phyloP scores from a whole-genome alignment of 2,329 filamentous ascomycete species.

The Fusarium oxysporum region DNA sequence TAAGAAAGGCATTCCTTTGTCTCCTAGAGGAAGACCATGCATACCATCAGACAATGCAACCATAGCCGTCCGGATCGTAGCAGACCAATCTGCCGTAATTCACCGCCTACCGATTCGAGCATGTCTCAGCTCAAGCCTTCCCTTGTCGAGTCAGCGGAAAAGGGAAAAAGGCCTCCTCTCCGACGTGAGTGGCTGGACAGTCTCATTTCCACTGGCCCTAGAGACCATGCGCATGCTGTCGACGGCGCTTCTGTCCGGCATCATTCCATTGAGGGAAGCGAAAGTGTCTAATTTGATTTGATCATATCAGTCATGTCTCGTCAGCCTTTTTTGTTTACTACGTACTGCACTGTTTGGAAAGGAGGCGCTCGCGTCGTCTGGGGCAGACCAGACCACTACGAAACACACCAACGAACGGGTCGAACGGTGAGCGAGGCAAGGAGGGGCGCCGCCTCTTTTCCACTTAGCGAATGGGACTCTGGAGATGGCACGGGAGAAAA shows the following conservation, averaged over 20 bases:
- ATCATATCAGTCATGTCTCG: conserved; percentile 1
- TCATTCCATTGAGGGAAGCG: conserved; percentile 26
- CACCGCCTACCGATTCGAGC: conserved; percentile 8
- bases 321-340: conserved; percentile 16
- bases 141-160: conserved; percentile 22
- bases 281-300: conserved; percentile 36
- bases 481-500: not conserved
- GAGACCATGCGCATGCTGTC: conserved; percentile 15
- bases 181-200: conserved; percentile 23
- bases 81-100: not conserved
- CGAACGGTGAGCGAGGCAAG: conserved; percentile 20
- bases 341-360: conserved; percentile 25
- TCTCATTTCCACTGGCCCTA: conserved; percentile 35
- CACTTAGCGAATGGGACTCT: conserved; percentile 24
- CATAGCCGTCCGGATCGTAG: not conserved
- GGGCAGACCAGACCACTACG: conserved; percentile 14
- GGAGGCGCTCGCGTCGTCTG: conserved; percentile 27
- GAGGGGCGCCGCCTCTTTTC: conserved; percentile 21
- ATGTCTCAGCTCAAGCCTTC: not conserved
- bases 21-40: not conserved
- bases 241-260: conserved; percentile 5
- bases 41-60: not conserved
- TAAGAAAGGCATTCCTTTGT: conserved; percentile 10
- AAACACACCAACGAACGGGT: conserved; percentile 34
- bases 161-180: conserved; percentile 1